These are phyloP conservation scores for Gynochthodes officinalis DNA, from an alignment of 257 asterid species.

Conservation along the genomic window DNA sequence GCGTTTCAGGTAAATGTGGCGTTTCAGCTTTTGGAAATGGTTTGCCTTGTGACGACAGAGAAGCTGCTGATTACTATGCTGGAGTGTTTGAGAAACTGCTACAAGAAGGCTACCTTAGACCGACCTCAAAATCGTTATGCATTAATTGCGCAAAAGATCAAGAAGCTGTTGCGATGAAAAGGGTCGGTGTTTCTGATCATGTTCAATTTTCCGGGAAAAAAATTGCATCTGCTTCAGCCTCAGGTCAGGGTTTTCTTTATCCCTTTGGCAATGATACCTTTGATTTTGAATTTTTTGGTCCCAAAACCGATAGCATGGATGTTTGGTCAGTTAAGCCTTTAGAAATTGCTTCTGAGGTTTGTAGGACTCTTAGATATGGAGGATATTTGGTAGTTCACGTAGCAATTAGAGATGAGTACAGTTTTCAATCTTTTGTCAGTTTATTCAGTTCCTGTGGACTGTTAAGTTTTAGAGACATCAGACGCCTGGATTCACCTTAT, in stretches of 20 bases:
- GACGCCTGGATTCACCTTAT: conserved; percentile 7
- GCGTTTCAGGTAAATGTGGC: background rate
- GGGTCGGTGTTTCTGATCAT: conserved; percentile 10
- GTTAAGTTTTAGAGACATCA: conserved; percentile 1
- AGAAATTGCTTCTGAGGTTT: conserved; percentile 10
- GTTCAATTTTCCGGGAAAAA: background rate
- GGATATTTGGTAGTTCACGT: conserved; percentile 15
- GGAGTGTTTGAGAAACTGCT: conserved; percentile 3
- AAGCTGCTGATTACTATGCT: background rate
- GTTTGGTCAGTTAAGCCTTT: conserved; percentile 3
- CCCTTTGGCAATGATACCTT: background rate
- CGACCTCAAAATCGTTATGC: conserved; percentile 13
- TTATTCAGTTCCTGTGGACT: conserved; percentile 13
- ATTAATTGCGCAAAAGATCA: conserved; percentile 1
- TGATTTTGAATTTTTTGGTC: conserved; percentile 17
- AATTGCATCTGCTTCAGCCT: background rate
- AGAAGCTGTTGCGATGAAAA: conserved; percentile 7
- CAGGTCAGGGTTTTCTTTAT: background rate
- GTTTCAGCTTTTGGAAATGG: background rate
- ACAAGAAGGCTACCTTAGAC: conserved; percentile 2
- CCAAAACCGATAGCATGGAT: background rate
- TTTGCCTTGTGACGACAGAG: background rate
- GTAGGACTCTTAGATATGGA: conserved; percentile 13
- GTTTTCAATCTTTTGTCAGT: conserved; percentile 16
- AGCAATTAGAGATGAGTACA: conserved; percentile 8